phyloP scores from a whole-genome alignment of 768 basidiomycete species.

The Amanita fuliginea region DNA sequence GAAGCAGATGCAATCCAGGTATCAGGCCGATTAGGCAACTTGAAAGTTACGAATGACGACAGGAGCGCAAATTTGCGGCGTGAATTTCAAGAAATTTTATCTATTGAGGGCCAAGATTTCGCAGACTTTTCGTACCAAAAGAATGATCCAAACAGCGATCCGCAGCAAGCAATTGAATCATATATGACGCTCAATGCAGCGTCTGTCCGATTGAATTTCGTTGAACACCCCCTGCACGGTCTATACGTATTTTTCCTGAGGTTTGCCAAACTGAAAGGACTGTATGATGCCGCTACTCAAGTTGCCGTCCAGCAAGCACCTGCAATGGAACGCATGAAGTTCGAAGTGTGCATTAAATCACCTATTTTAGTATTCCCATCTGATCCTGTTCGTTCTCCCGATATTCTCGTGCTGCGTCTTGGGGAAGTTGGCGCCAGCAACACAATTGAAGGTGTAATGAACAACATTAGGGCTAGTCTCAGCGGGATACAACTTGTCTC shows the following conservation, averaged over 20 bases:
- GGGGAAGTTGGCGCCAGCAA: constrained; percentile 87
- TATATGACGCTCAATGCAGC: constrained; percentile 75
- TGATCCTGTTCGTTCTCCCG: constrained; percentile 44
- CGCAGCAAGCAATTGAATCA: constrained; percentile 73
- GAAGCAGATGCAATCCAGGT: constrained; percentile 65
- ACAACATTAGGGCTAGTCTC: constrained; percentile 64
- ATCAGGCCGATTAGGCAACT: constrained; percentile 70
- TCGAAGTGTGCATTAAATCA: constrained; percentile 80
- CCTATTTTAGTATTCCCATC: constrained; percentile 88
- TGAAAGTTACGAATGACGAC: constrained; percentile 73
- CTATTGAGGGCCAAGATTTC: constrained; percentile 90
- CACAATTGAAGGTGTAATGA: constrained; percentile 42
- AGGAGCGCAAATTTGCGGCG: constrained; percentile 35
- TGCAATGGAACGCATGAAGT: constrained; percentile 92
- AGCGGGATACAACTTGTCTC: constrained; percentile 79
- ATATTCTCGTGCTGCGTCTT: constrained; percentile 70
- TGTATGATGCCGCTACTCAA: constrained; percentile 91
- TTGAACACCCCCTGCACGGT: constrained; percentile 84
- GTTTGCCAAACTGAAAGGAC: constrained; percentile 81
- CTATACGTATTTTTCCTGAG: constrained; percentile 77
- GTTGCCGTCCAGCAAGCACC: constrained; percentile 87
- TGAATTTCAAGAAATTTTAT: constrained; percentile 76
- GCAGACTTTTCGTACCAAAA: constrained; percentile 94
- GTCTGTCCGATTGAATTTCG: constrained; percentile 80
- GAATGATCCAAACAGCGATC: constrained; percentile 61